phyloP scores from a whole-genome alignment of 345 rosid species.

The Hypericum androsaemum region DNA sequence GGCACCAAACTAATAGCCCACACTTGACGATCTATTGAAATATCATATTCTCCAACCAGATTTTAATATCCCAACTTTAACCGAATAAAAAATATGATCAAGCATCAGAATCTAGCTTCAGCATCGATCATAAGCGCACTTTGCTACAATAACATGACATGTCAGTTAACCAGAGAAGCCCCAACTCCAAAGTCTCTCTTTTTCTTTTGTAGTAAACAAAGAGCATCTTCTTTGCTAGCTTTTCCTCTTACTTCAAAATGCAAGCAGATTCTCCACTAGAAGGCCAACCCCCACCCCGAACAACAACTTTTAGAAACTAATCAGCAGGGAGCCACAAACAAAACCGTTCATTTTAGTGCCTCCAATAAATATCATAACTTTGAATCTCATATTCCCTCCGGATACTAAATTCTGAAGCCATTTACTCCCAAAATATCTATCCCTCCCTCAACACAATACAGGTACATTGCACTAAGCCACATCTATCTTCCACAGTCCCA shows the following conservation, averaged over 20 bases:
- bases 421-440: background rate
- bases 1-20: constrained; percentile 4
- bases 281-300: background rate
- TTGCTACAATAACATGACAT: no score
- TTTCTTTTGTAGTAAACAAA: constrained; percentile 11
- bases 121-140: constrained; percentile 19
- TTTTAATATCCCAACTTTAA: background rate
- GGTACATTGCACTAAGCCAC: no score
- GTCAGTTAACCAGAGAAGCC: no score
- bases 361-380: background rate
- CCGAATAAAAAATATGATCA: constrained; percentile 12
- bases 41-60: constrained; percentile 33
- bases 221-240: constrained; percentile 22
- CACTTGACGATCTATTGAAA: constrained; percentile 11
- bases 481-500: no score
- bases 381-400: background rate
- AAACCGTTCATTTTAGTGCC: constrained; percentile 13
- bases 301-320: background rate
- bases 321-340: constrained; percentile 9
- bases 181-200: no score
- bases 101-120: constrained; percentile 47
- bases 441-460: background rate
- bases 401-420: background rate
- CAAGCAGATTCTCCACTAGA: background rate
- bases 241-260: constrained; percentile 18